Conservation (phyloP, 495 filamentous ascomycete genomes). For the Trichocladium uniseriatum region DNA sequence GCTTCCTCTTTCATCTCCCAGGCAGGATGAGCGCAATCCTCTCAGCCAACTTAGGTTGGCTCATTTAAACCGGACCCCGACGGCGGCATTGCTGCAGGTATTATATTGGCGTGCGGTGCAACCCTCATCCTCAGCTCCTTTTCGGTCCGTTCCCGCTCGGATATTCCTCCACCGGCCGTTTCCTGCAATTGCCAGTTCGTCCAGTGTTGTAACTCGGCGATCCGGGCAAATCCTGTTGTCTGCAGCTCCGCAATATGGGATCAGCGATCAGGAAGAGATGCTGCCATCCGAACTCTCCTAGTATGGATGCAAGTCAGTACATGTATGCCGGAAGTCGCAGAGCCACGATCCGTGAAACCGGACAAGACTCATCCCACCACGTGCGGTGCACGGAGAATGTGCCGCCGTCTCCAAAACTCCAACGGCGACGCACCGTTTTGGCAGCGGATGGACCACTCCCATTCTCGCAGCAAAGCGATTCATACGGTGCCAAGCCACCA, state of each 20-base stretch:
- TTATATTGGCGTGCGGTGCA: constrained; percentile 13
- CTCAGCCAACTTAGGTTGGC: background rate
- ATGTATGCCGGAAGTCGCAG: too few species aligned
- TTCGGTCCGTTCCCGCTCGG: constrained; percentile 4
- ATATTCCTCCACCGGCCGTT: background rate
- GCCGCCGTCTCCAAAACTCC: background rate
- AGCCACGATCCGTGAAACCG: too few species aligned
- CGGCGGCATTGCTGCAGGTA: constrained; percentile 4
- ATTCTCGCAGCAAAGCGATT: background rate
- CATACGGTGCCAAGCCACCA: constrained; percentile 2
- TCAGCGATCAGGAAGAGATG: too few species aligned
- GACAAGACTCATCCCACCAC: too few species aligned
- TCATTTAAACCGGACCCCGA: constrained; percentile 5
- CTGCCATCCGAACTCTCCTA: too few species aligned
- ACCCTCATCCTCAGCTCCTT: constrained; percentile 8
- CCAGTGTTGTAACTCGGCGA: too few species aligned
- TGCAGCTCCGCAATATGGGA: too few species aligned
- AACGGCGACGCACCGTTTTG: constrained; percentile 8
- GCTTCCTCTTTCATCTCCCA: background rate
- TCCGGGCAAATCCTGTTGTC: too few species aligned
- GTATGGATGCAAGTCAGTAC: too few species aligned
- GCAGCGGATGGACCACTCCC: background rate
- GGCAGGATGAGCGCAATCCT: background rate
- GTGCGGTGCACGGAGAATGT: background rate
- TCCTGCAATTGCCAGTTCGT: background rate